These are phyloP conservation scores for Leucaena leucocephala DNA, from an alignment of 306 rosid species.

Conservation along the genomic window DNA sequence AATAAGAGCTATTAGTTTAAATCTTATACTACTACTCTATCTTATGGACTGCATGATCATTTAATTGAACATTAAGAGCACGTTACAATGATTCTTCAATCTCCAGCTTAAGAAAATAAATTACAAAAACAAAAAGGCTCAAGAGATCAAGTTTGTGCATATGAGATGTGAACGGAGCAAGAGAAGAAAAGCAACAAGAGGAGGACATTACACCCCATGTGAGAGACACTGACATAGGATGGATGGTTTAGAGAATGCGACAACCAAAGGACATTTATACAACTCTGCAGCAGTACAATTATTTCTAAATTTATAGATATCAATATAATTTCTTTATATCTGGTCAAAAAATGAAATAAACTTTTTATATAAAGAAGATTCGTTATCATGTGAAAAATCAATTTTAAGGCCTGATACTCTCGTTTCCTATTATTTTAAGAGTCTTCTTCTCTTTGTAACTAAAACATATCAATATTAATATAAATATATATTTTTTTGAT, in stretches of 20 bases:
- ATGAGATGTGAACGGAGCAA: neutral
- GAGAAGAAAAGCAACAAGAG: conserved; percentile 31
- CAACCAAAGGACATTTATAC: conserved; percentile 4
- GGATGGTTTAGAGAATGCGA: neutral
- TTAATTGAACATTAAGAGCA: no score
- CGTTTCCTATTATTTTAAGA: no score
- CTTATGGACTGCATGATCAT: no score
- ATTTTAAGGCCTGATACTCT: no score
- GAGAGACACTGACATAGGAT: conserved; percentile 3
- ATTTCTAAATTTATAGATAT: neutral
- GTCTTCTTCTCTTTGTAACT: no score
- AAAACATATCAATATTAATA: no score
- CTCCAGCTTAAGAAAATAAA: neutral
- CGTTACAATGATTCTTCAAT: conserved; percentile 17
- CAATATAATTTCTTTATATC: neutral
- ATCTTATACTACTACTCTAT: no score
- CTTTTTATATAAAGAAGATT: no score
- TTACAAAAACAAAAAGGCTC: neutral
- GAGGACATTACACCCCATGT: conserved; percentile 31
- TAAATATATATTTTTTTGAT: no score
- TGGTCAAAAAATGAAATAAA: no score
- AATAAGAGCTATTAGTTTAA: no score
- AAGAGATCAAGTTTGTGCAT: neutral
- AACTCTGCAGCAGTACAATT: neutral
- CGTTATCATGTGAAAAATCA: no score